Conservation (phyloP, 495 filamentous ascomycete species). For the Aspergillus cavernicola region DNA sequence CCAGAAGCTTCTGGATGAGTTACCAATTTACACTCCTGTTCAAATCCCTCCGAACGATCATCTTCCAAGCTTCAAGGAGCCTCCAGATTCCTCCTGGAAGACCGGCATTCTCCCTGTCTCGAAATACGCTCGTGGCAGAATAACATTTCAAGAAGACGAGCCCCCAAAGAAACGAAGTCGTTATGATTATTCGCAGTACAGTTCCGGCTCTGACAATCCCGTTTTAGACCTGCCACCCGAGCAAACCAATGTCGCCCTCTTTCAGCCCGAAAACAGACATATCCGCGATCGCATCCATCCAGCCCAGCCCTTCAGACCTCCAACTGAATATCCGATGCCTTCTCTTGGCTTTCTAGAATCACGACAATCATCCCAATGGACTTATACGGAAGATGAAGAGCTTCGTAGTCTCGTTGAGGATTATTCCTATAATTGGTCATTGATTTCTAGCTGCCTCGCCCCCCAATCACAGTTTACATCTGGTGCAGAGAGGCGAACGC, state of each 20-base stretch:
- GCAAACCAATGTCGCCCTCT: constrained; percentile 76
- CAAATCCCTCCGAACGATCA: constrained; percentile 53
- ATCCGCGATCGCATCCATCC: constrained; percentile 88
- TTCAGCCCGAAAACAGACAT: constrained; percentile 82
- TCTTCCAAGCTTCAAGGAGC: constrained; percentile 50
- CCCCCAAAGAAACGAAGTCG: constrained; percentile 73
- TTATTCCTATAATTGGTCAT: constrained; percentile 94
- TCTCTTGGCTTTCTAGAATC: constrained; percentile 83
- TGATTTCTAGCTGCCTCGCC: constrained; percentile 76
- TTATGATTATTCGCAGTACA: constrained; percentile 67
- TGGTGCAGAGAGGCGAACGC: constrained; percentile 83
- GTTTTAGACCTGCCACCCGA: constrained; percentile 59
- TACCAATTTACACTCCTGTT: constrained; percentile 74
- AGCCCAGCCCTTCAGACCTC: constrained; percentile 90
- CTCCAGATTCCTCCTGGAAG: constrained; percentile 68
- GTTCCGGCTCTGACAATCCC: constrained; percentile 57
- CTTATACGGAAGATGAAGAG: constrained; percentile 81
- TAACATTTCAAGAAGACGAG: constrained; percentile 61
- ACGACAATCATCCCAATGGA: constrained; percentile 85
- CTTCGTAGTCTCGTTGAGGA: constrained; percentile 80
- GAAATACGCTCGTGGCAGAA: constrained; percentile 79
- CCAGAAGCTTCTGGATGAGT: constrained; percentile 78
- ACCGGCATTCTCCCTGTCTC: constrained; percentile 76
- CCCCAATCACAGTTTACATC: constrained; percentile 73
- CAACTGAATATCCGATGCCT: constrained; percentile 84